Conservation (phyloP, 768 basidiomycete genomes). For the Mycena floridula region DNA sequence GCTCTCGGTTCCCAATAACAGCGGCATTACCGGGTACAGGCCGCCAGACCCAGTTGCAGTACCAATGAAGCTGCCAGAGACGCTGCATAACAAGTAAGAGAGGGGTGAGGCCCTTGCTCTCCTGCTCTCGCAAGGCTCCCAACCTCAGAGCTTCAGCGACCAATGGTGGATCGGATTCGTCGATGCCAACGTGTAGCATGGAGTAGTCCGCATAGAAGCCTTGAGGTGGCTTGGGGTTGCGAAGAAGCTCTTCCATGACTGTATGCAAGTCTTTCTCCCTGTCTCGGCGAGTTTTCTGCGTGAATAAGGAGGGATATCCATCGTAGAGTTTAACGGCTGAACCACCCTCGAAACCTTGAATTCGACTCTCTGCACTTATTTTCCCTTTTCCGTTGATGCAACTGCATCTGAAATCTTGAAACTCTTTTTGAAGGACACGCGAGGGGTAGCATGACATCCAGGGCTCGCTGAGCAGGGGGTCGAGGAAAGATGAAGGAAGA, state of each 20-base stretch:
- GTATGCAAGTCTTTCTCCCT: too few relatives aligned
- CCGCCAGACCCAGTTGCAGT: background rate
- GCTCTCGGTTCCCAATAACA: background rate
- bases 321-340: background rate
- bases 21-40: background rate
- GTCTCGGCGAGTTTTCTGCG: too few relatives aligned
- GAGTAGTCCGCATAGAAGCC: conserved; percentile 3
- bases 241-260: background rate
- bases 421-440: background rate
- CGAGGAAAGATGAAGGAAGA: too few relatives aligned
- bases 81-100: conserved; percentile 8
- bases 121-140: conserved; percentile 2
- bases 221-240: background rate
- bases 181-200: conserved; percentile 8
- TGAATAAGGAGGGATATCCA: background rate
- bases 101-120: conserved; percentile 5
- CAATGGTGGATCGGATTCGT: conserved; percentile 6
- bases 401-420: background rate
- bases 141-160: conserved; percentile 8
- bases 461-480: background rate
- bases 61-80: conserved; percentile 1
- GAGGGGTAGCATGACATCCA: background rate
- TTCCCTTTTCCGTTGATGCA: background rate
- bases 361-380: background rate
- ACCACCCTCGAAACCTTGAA: background rate